Base-by-base conservation (phyloP, 441 rosid genomes). In the Bruguiera hainesii region DNA sequence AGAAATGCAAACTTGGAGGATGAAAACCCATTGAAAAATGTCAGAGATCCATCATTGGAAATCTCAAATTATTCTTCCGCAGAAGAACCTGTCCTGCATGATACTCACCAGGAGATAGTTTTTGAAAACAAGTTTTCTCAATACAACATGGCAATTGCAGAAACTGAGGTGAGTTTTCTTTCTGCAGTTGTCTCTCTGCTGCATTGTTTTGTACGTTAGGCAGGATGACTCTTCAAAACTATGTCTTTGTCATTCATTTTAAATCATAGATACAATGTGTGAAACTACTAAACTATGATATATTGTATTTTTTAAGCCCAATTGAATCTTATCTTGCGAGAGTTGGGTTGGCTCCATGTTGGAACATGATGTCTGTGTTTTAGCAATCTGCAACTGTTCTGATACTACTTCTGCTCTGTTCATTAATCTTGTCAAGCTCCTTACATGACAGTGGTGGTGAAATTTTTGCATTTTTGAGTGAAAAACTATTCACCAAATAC, bases 131-230 rank as follows among this genome's bases (percentile, higher is more conserved):
- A 69, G 60, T 75, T 64, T 60, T 70, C 52, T 33, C 49, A 31
- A 68, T 49, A 6, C 67, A 80, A 78, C 70, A 67, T 68, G 69
- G 56, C 77, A 50, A 69, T 33, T 73, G 65, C 72, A 49, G 69
- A 61, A 56, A 51, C 53, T 56, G 61, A 72, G 80, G 90, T 77
- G 29, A 65, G 70, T 56, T 33, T 65, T 31, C 39, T 63, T 25
- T 3, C 28, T 30, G 35, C 50, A 64, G 48, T 18, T 25, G 6
- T 48, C 39, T 42, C 18, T 42, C 18, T 10, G 46, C 15, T 39
- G 11, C 16, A 11, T 13, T 42, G 48, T 42, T 42, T 8, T 3
- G 16, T 37, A 42, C 48, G 13, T 42, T 42, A 42, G 10, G 29
- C 29, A 31, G 28, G 15, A 25, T 11, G 23, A 20, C 30, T 53